Evolutionary conservation across 257 asterid species (phyloP).

Genomic region (Scutellaria baicalensis): DNA sequence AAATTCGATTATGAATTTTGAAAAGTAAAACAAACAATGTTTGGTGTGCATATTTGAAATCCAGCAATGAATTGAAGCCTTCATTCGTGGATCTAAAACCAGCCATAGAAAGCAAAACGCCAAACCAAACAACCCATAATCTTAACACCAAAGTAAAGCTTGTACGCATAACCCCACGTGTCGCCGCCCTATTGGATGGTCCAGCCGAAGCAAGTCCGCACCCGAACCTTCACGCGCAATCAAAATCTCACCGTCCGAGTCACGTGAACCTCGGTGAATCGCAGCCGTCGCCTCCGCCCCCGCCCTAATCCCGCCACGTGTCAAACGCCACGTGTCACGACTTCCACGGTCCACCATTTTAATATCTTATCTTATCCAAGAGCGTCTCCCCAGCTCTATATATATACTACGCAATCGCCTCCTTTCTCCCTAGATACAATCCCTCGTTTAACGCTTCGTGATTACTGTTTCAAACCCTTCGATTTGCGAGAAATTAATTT

Average conservation of each 20-base stretch:
- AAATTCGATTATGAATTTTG: too few relatives aligned
- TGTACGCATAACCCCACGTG: not conserved
- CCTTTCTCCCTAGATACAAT: not conserved
- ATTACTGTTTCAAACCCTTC: not conserved
- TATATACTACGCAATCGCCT: conserved; percentile 5
- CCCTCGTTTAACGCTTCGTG: not conserved
- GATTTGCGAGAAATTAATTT: not conserved
- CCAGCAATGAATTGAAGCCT: not conserved
- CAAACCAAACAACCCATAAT: not conserved
- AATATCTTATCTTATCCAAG: conserved; percentile 29
- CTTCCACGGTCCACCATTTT: conserved; percentile 12
- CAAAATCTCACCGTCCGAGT: conserved; percentile 51
- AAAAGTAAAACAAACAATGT: not conserved
- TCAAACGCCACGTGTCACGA: conserved; percentile 30
- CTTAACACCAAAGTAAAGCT: not conserved
- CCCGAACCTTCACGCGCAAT: conserved; percentile 29
- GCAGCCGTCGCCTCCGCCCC: conserved; percentile 34
- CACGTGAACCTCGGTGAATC: conserved; percentile 47
- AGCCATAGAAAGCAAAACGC: conserved; percentile 19
- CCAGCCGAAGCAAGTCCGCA: not conserved
- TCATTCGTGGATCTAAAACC: conserved; percentile 8
- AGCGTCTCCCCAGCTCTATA: conserved; percentile 8
- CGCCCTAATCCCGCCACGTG: conserved; percentile 43
- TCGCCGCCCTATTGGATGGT: not conserved
- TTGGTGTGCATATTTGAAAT: not conserved